A percentile compares a stretch with the other conserved stretches of the same genome.
Conservation (phyloP, 495 filamentous ascomycete species). For the Lichenothelia convexa region DNA sequence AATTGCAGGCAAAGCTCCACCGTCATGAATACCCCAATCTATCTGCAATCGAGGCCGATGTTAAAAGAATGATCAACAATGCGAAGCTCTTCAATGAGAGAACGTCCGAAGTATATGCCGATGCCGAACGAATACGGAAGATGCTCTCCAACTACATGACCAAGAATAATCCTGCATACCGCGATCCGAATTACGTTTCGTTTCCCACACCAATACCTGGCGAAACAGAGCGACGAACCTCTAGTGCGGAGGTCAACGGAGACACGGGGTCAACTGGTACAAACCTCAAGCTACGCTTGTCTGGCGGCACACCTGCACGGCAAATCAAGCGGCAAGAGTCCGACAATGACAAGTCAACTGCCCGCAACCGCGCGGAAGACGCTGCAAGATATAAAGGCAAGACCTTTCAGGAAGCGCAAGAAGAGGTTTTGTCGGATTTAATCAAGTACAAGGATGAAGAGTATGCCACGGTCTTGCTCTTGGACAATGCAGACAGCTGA, state of each 20-base stretch:
- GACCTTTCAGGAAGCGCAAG: slow-evolving; percentile 62
- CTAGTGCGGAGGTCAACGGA: too few relatives aligned
- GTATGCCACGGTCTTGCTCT: not conserved
- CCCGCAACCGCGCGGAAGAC: not conserved
- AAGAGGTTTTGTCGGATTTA: slow-evolving; percentile 55
- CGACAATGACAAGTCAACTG: too few relatives aligned
- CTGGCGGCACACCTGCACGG: slow-evolving; percentile 1
- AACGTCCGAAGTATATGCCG: slow-evolving; percentile 43
- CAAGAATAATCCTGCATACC: slow-evolving; percentile 56
- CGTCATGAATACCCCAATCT: slow-evolving; percentile 42
- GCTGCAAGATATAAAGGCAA: slow-evolving; percentile 19
- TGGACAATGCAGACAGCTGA: not conserved
- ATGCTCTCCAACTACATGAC: slow-evolving; percentile 58
- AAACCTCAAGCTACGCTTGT: not conserved
- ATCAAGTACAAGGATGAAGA: slow-evolving; percentile 41
- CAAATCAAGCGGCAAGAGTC: too few relatives aligned
- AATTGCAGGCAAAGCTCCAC: slow-evolving; percentile 36
- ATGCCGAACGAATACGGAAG: slow-evolving; percentile 60
- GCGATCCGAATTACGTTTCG: slow-evolving; percentile 37
- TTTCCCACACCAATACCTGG: slow-evolving; percentile 45
- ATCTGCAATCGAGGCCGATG: slow-evolving; percentile 47
- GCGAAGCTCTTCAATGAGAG: slow-evolving; percentile 55
- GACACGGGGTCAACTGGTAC: not conserved
- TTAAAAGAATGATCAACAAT: slow-evolving; percentile 61
- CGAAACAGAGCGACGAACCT: too few relatives aligned